A percentile compares a stretch with the other conserved stretches of the same genome.
These are phyloP conservation scores for Curvularia sp. DNA, from an alignment of 2,329 filamentous ascomycete genomes.

Conservation along the genomic window DNA sequence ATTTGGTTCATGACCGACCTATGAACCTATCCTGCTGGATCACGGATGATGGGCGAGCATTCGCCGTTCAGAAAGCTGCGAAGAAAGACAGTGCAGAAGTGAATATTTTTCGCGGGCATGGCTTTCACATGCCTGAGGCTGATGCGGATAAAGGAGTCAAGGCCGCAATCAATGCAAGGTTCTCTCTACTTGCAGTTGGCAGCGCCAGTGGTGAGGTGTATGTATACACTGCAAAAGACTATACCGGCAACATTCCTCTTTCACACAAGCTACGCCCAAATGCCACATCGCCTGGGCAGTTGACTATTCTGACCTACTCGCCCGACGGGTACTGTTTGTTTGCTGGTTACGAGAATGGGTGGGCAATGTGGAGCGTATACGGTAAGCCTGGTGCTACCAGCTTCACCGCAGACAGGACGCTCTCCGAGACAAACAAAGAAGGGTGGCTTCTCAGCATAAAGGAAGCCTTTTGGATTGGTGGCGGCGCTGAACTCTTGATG, in stretches of 20 bases:
- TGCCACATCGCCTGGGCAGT: constrained; percentile 72
- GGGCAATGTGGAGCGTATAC: constrained; percentile 97
- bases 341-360: constrained; percentile 88
- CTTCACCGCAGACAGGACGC: constrained; percentile 72
- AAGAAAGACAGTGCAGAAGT: constrained; percentile 59
- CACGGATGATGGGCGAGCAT: constrained; percentile 84
- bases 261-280: constrained; percentile 80
- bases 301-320: constrained; percentile 83
- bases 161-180: constrained; percentile 89
- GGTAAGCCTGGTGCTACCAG: constrained; percentile 87
- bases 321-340: constrained; percentile 97
- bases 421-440: constrained; percentile 74
- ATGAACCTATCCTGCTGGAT: constrained; percentile 98
- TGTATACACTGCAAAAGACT: constrained; percentile 93
- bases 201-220: constrained; percentile 79
- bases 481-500: constrained; percentile 84
- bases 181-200: constrained; percentile 89
- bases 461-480: constrained; percentile 84
- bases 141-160: constrained; percentile 69
- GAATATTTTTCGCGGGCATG: constrained; percentile 85
- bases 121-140: constrained; percentile 78
- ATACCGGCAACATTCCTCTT: constrained; percentile 86
- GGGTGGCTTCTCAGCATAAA: constrained; percentile 82
- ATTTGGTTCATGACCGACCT: constrained; percentile 92
- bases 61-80: constrained; percentile 78